Evolutionary conservation across 306 rosid genomes (phyloP).

Genomic region (Oemleria cerasiformis): DNA sequence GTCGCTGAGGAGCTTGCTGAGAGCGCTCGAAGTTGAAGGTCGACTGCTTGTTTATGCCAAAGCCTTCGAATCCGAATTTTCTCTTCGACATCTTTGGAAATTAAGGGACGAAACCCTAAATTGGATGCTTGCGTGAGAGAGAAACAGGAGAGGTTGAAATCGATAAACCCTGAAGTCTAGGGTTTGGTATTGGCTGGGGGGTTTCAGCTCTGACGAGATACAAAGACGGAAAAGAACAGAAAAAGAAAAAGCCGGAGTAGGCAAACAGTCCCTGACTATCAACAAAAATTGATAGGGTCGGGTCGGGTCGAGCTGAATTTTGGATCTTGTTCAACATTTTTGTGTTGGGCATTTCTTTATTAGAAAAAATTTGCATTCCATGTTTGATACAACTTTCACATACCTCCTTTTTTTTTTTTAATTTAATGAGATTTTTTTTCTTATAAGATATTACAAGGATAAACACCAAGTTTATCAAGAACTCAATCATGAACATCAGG

Average conservation of each 20-base stretch:
- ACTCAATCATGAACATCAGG: too few relatives aligned
- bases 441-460: too few relatives aligned
- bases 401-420: too few relatives aligned
- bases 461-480: too few relatives aligned
- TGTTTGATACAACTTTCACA: too few relatives aligned
- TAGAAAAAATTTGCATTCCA: too few relatives aligned
- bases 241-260: neutral
- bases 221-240: neutral
- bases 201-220: neutral
- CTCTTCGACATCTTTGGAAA: conserved; percentile 72
- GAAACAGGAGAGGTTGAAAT: neutral
- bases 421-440: too few relatives aligned
- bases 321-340: neutral
- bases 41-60: conserved; percentile 84
- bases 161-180: conserved; percentile 6
- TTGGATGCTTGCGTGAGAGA: neutral
- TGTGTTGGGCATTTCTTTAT: too few relatives aligned
- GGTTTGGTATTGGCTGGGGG: neutral
- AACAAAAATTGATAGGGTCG: neutral
- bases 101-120: conserved; percentile 21
- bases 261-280: neutral
- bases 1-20: conserved; percentile 74
- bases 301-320: neutral
- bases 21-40: conserved; percentile 84
- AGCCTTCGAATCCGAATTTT: conserved; percentile 89